phyloP scores from a whole-genome alignment of 31 red algal genomes.

The Endocladia muricata region DNA sequence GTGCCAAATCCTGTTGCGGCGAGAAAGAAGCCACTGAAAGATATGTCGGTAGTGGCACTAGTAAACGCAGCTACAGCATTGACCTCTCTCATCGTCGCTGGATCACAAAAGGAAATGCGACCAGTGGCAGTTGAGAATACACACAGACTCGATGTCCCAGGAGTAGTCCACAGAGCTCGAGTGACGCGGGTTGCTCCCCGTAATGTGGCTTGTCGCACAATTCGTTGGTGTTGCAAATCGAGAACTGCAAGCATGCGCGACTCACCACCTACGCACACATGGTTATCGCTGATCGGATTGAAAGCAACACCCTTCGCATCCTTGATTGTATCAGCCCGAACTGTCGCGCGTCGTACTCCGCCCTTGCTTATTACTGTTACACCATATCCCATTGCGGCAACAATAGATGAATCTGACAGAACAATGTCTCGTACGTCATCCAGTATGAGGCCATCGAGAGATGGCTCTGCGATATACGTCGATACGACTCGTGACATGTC shows the following conservation, averaged over 20 bases:
- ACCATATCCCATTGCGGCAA: conserved; percentile 55
- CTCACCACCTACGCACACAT: conserved; percentile 78
- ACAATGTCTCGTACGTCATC: conserved; percentile 49
- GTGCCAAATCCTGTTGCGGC: conserved; percentile 66
- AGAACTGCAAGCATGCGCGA: conserved; percentile 68
- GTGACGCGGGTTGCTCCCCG: conserved; percentile 62
- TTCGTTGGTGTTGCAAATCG: conserved; percentile 47
- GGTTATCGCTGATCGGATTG: conserved; percentile 61
- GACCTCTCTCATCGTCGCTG: conserved; percentile 70
- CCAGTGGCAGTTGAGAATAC: conserved; percentile 78
- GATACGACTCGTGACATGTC: conserved; percentile 68
- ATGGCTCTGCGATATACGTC: conserved; percentile 61
- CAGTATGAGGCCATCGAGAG: conserved; percentile 8
- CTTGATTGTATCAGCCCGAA: conserved; percentile 63
- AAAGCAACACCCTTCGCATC: conserved; percentile 63
- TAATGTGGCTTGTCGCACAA: conserved; percentile 64
- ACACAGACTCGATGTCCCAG: conserved; percentile 33
- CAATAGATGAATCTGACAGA: conserved; percentile 32
- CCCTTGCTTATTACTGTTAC: conserved; percentile 39
- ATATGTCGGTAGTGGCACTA: conserved; percentile 49
- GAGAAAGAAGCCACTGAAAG: conserved; percentile 60
- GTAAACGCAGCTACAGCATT: conserved; percentile 78
- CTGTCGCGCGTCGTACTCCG: conserved; percentile 15
- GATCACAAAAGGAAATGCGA: conserved; percentile 76
- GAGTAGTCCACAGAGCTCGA: conserved; percentile 34